Evolutionary conservation across 2,329 filamentous ascomycete genomes (phyloP).

Genomic region (Diaporthe citriasiana): DNA sequence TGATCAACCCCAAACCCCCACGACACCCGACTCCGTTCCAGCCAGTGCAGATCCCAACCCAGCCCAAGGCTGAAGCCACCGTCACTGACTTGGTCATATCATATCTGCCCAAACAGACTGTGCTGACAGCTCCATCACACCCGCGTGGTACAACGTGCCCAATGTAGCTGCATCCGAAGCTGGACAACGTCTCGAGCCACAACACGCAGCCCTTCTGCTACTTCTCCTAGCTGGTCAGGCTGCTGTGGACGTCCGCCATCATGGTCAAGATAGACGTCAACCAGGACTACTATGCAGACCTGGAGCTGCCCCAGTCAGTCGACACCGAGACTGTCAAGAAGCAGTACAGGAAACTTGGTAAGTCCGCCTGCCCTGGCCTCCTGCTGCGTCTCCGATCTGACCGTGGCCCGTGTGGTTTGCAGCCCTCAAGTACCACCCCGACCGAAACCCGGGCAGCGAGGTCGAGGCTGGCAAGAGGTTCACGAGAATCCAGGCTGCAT

Average conservation of each 20-base stretch:
- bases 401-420: not conserved
- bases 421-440: constrained; percentile 90
- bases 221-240: constrained; percentile 6
- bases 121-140: constrained; percentile 3
- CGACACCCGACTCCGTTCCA: constrained; percentile 4
- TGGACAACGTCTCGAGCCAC: constrained; percentile 6
- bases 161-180: constrained; percentile 28
- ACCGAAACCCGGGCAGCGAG: constrained; percentile 88
- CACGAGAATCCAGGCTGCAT: constrained; percentile 86
- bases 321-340: constrained; percentile 84
- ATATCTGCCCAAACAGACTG: not conserved
- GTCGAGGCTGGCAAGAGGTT: constrained; percentile 85
- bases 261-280: constrained; percentile 79
- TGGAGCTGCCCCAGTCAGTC: constrained; percentile 76
- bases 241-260: constrained; percentile 55
- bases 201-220: constrained; percentile 13
- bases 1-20: not conserved
- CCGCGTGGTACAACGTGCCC: constrained; percentile 11
- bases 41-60: constrained; percentile 14
- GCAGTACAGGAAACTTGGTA: constrained; percentile 87
- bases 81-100: not conserved
- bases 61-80: not conserved
- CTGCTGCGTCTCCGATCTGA: constrained; percentile 43
- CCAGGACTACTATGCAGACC: constrained; percentile 87
- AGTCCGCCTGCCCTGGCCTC: constrained; percentile 25